Conservation (phyloP, 306 rosid species). For the Cajanus cajan region DNA sequence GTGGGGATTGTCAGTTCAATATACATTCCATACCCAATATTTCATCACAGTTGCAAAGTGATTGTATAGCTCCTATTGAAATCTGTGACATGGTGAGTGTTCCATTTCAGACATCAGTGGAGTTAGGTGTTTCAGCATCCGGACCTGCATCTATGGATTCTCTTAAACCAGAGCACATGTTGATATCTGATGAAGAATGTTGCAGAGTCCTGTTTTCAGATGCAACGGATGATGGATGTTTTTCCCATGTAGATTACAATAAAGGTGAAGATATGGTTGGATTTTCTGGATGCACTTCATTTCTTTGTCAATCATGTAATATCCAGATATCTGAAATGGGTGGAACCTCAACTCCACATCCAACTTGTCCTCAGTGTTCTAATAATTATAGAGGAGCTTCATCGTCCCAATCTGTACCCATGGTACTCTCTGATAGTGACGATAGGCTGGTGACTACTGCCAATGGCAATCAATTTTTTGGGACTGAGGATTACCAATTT, state of each 20-base stretch:
- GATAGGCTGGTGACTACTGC: constrained; percentile 34
- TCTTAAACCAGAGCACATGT: constrained; percentile 49
- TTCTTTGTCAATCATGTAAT: constrained; percentile 45
- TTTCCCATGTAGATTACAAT: constrained; percentile 46
- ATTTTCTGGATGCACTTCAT: constrained; percentile 50
- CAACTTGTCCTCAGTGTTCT: constrained; percentile 41
- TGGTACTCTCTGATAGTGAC: constrained; percentile 47
- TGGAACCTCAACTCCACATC: constrained; percentile 40
- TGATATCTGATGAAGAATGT: constrained; percentile 84
- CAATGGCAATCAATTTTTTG: constrained; percentile 47
- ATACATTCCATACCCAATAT: constrained; percentile 48
- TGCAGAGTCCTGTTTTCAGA: constrained; percentile 75
- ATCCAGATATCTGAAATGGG: constrained; percentile 41
- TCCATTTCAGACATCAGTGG: constrained; percentile 52
- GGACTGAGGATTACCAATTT: constrained; percentile 50
- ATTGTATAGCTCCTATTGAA: constrained; percentile 47
- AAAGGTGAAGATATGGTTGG: constrained; percentile 38
- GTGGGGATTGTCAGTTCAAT: constrained; percentile 48
- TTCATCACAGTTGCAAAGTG: constrained; percentile 56
- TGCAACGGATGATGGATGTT: constrained; percentile 44
- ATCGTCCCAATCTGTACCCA: constrained; percentile 35
- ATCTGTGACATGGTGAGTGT: constrained; percentile 43
- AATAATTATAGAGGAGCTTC: constrained; percentile 42
- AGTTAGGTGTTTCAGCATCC: constrained; percentile 42
- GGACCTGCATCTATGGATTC: constrained; percentile 43